Percentiles rank a stretch among this genome's conserved stretches.
Evolutionary conservation across 2,329 filamentous ascomycete genomes (phyloP).

Genomic region (Cercospora zeae-maydis): DNA sequence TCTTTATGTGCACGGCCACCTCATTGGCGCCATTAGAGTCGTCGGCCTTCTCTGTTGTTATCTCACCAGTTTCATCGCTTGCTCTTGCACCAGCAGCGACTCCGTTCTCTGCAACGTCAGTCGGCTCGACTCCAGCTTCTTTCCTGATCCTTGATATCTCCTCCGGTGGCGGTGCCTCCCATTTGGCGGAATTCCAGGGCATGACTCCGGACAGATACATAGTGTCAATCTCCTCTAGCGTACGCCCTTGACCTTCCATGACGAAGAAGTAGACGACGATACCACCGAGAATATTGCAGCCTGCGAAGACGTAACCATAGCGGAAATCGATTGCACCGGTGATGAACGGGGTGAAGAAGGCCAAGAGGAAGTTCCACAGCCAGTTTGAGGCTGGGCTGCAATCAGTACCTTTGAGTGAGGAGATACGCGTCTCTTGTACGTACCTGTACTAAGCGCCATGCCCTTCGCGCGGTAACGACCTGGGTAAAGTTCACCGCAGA

Average conservation of each 20-base stretch:
- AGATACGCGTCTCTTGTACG: neutral
- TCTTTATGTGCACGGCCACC: conserved; percentile 10
- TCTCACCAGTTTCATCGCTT: conserved; percentile 8
- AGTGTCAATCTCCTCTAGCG: conserved; percentile 31
- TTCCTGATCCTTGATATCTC: conserved; percentile 24
- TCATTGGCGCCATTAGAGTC: conserved; percentile 1
- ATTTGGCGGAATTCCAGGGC: conserved; percentile 35
- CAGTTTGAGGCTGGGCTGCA: conserved; percentile 52
- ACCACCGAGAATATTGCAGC: conserved; percentile 64
- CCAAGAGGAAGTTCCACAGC: conserved; percentile 39
- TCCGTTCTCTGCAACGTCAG: conserved; percentile 3
- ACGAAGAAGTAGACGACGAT: conserved; percentile 73
- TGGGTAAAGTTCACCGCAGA: conserved; percentile 46
- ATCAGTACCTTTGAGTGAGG: neutral
- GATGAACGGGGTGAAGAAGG: conserved; percentile 79
- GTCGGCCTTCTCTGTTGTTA: conserved; percentile 7
- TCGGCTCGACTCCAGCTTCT: conserved; percentile 15
- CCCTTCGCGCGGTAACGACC: conserved; percentile 48
- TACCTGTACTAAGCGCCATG: conserved; percentile 53
- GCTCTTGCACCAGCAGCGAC: neutral
- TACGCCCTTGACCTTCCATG: conserved; percentile 68
- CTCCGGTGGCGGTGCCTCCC: conserved; percentile 33
- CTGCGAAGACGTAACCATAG: conserved; percentile 73
- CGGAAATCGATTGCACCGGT: conserved; percentile 65
- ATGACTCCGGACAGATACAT: conserved; percentile 58